Percentiles rank a stretch among this genome's conserved stretches.
Conservation (phyloP, 345 rosid genomes). For the Limnanthes douglasii region DNA sequence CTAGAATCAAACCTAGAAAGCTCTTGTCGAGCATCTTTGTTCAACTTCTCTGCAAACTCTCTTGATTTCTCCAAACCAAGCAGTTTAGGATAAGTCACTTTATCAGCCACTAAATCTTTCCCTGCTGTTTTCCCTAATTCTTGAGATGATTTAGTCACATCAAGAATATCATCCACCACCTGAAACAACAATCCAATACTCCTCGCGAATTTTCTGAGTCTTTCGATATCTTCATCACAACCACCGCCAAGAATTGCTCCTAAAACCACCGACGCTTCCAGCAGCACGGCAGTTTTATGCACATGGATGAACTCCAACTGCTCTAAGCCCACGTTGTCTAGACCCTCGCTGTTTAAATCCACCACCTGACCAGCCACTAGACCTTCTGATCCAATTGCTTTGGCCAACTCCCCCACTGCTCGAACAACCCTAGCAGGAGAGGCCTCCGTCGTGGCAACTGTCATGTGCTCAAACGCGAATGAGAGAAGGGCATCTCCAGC, state of each 20-base stretch:
- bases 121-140: conserved; percentile 95
- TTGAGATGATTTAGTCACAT: conserved; percentile 64
- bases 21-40: conserved; percentile 47
- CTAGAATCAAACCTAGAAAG: conserved; percentile 43
- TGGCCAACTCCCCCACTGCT: conserved; percentile 64
- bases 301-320: conserved; percentile 73
- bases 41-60: conserved; percentile 60
- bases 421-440: conserved; percentile 30
- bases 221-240: conserved; percentile 50
- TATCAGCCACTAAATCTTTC: conserved; percentile 82
- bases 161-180: conserved; percentile 93
- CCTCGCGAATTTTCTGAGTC: conserved; percentile 54
- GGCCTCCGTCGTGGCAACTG: conserved; percentile 31
- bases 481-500: conserved; percentile 87
- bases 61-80: conserved; percentile 67
- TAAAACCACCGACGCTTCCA: conserved; percentile 64
- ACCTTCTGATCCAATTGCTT: conserved; percentile 46
- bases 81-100: conserved; percentile 68
- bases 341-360: conserved; percentile 56
- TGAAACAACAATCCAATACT: conserved; percentile 74
- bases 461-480: conserved; percentile 67
- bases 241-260: conserved; percentile 87
- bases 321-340: conserved; percentile 40
- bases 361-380: conserved; percentile 88
- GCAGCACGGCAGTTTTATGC: conserved; percentile 76